A percentile compares a stretch with the other conserved stretches of the same genome.
Conservation (phyloP, 2,329 filamentous ascomycete species). For the Trichophaea hybrida region DNA sequence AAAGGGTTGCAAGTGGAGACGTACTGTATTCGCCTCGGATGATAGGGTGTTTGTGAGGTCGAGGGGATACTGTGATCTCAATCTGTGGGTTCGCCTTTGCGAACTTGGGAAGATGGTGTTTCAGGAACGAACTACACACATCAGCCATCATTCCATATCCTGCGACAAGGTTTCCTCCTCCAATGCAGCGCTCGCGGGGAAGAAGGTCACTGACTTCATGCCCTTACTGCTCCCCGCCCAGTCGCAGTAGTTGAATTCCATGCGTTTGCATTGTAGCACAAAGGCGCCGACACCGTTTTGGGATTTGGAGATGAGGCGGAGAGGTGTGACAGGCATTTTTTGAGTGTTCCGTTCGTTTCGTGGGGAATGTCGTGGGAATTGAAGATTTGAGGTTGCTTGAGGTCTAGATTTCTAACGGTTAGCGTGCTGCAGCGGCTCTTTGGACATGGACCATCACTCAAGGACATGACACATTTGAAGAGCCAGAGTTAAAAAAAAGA, state of each 20-base stretch:
- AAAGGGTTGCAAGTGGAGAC: background rate
- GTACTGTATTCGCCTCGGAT: constrained; percentile 66
- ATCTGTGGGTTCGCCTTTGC: constrained; percentile 69
- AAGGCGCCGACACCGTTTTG: constrained; percentile 96
- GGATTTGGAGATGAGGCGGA: constrained; percentile 25
- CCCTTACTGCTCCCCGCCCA: constrained; percentile 83
- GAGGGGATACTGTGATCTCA: constrained; percentile 81
- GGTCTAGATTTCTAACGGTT: too few species aligned
- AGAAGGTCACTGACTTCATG: constrained; percentile 56
- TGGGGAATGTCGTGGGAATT: too few species aligned
- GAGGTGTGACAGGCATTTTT: constrained; percentile 19
- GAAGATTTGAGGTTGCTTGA: too few species aligned
- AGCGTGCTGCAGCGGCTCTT: too few species aligned
- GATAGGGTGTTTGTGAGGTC: constrained; percentile 78
- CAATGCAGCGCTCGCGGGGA: background rate
- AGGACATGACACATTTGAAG: too few species aligned
- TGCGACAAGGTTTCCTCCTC: background rate
- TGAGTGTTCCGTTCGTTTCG: background rate
- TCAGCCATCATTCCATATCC: background rate
- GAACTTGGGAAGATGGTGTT: constrained; percentile 59
- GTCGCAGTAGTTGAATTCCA: constrained; percentile 97
- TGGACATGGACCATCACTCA: too few species aligned
- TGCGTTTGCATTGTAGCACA: constrained; percentile 88
- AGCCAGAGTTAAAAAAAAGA: too few species aligned
- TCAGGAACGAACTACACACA: constrained; percentile 64